phyloP scores from a whole-genome alignment of 2,329 filamentous ascomycete genomes.

The Ceratocystis diversiconidia region DNA sequence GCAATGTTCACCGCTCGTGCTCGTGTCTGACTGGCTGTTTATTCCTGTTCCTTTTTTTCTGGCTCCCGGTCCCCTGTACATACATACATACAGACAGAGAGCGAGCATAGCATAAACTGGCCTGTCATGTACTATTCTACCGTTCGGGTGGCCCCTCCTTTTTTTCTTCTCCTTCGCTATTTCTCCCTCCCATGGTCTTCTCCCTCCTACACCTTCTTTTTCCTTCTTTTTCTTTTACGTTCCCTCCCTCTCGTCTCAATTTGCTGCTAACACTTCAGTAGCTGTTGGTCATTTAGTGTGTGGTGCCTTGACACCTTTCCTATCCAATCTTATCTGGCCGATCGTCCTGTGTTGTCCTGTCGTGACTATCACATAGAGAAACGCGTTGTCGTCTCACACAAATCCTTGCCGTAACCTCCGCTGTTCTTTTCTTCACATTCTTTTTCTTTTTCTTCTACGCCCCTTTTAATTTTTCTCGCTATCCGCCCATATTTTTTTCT shows the following conservation, averaged over 20 bases:
- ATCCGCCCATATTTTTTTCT: not conserved
- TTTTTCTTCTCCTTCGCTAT: not conserved
- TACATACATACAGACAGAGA: not conserved
- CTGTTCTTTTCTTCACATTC: not conserved
- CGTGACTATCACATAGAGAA: not conserved
- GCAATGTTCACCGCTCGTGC: conserved; percentile 2
- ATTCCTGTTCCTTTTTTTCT: conserved; percentile 3
- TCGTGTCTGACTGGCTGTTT: conserved; percentile 5
- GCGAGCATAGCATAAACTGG: not conserved
- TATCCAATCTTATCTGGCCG: not conserved
- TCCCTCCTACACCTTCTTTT: not conserved
- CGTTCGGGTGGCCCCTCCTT: conserved; percentile 1
- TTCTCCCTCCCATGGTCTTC: not conserved
- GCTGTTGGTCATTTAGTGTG: not conserved
- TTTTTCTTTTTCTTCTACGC: not conserved
- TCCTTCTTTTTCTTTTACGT: not conserved
- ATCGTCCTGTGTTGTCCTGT: not conserved
- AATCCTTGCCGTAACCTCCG: not conserved
- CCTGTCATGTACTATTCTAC: not conserved
- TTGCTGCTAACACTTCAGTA: not conserved
- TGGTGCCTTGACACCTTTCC: not conserved
- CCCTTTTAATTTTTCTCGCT: not conserved
- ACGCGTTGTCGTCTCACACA: not conserved
- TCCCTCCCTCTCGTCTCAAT: not conserved
- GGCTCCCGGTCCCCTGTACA: not conserved